These are phyloP conservation scores for Lagerstroemia speciosa DNA, from an alignment of 345 rosid genomes.

Conservation along the genomic window DNA sequence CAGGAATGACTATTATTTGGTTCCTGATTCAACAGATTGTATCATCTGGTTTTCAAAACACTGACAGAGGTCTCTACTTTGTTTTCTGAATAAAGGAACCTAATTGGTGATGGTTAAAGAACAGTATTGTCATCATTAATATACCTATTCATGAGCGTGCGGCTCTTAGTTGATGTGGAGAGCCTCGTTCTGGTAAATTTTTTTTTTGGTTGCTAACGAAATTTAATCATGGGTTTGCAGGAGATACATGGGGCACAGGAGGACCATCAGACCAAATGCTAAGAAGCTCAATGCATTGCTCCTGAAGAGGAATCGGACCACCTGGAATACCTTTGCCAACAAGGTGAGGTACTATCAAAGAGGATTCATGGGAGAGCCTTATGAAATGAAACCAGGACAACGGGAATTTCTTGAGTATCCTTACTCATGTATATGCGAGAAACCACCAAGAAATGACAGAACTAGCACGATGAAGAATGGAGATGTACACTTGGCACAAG, in stretches of 20 bases:
- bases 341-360: conserved; percentile 80
- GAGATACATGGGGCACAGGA: conserved; percentile 95
- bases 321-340: conserved; percentile 67
- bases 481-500: neutral
- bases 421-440: conserved; percentile 69
- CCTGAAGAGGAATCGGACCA: conserved; percentile 52
- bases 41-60: neutral
- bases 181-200: neutral
- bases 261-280: conserved; percentile 92
- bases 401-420: conserved; percentile 92
- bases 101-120: neutral
- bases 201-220: neutral
- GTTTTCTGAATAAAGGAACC: neutral
- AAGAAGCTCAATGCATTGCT: conserved; percentile 76
- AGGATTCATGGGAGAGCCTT: conserved; percentile 97
- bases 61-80: neutral
- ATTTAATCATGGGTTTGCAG: conserved; percentile 23
- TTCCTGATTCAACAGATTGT: neutral
- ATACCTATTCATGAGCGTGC: neutral
- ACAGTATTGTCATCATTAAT: neutral
- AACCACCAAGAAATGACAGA: conserved; percentile 22
- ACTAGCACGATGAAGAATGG: neutral
- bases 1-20: neutral
- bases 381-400: conserved; percentile 72
- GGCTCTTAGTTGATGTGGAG: neutral